Evolutionary conservation across 1,284 basidiomycete species (phyloP).

Genomic region (Xanthoconium separans): DNA sequence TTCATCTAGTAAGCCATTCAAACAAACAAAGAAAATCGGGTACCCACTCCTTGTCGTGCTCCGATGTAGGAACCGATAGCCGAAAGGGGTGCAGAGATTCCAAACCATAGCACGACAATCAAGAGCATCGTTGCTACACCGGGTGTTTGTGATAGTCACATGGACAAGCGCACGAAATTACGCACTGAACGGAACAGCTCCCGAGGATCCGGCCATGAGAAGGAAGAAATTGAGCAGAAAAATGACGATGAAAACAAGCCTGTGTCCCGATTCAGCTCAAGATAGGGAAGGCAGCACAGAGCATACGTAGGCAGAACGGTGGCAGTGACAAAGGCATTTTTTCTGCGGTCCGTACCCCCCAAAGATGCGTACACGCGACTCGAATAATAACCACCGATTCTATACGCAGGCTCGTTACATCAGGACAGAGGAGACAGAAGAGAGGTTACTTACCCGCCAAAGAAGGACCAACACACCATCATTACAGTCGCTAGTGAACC

Average conservation of each 20-base stretch:
- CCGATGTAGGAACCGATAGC: slow-evolving; percentile 78
- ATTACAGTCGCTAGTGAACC: slow-evolving; percentile 95
- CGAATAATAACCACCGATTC: slow-evolving; percentile 88
- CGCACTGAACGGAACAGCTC: slow-evolving; percentile 92
- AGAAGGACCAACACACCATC: slow-evolving; percentile 95
- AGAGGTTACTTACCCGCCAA: slow-evolving; percentile 62
- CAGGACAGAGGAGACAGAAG: background rate
- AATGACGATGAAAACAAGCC: slow-evolving; percentile 77
- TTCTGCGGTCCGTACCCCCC: slow-evolving; percentile 78
- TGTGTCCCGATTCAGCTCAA: slow-evolving; percentile 30
- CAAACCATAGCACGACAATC: slow-evolving; percentile 93
- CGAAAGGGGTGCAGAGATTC: slow-evolving; percentile 87
- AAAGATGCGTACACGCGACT: slow-evolving; percentile 83
- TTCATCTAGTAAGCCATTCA: slow-evolving; percentile 8
- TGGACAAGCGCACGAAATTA: background rate
- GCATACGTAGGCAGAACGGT: slow-evolving; percentile 84
- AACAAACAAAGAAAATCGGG: background rate
- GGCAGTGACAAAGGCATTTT: slow-evolving; percentile 87
- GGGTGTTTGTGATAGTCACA: background rate
- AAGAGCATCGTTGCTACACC: slow-evolving; percentile 78
- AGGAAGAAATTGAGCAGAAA: slow-evolving; percentile 89
- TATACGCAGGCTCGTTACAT: slow-evolving; percentile 30
- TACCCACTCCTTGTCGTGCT: slow-evolving; percentile 80
- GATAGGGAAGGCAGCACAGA: background rate
- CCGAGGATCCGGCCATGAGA: slow-evolving; percentile 83